phyloP scores from a whole-genome alignment of 805 yeast genomes.

The Wickerhamiella siamensis region DNA sequence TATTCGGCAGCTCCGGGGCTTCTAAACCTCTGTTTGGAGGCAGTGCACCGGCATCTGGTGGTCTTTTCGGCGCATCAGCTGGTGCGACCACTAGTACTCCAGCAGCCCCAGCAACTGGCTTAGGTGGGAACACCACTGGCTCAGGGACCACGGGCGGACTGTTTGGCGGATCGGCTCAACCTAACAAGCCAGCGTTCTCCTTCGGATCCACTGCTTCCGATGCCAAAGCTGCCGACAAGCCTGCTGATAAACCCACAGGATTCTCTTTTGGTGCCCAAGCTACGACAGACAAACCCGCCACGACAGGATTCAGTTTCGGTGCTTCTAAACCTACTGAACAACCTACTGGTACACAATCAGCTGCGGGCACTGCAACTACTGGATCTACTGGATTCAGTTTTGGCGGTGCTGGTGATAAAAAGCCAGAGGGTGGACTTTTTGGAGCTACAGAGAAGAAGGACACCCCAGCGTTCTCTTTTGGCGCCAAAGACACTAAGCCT shows the following conservation, averaged over 20 bases:
- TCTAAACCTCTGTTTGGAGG: conserved; percentile 19
- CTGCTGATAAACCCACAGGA: conserved; percentile 2
- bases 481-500: conserved; percentile 6
- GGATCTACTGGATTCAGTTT: conserved; percentile 7
- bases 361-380: conserved; percentile 4
- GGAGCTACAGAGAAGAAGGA: conserved; percentile 7
- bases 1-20: no score
- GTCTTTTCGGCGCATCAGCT: conserved; percentile 1
- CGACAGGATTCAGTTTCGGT: conserved; percentile 11
- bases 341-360: neutral
- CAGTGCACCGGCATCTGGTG: conserved; percentile 1
- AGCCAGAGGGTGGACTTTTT: conserved; percentile 5
- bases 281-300: conserved; percentile 7
- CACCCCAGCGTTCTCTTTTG: conserved; percentile 11
- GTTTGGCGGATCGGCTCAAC: conserved; percentile 6
- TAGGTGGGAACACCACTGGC: neutral
- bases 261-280: conserved; percentile 1
- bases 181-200: conserved; percentile 5
- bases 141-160: no score
- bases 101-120: neutral
- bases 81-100: neutral
- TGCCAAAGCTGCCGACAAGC: conserved; percentile 4
- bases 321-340: neutral
- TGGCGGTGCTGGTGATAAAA: neutral
- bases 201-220: conserved; percentile 10